Percentiles rank a stretch among this genome's conserved stretches.
phyloP scores from a whole-genome alignment of 768 basidiomycete genomes.

The Dioszegia crocea region DNA sequence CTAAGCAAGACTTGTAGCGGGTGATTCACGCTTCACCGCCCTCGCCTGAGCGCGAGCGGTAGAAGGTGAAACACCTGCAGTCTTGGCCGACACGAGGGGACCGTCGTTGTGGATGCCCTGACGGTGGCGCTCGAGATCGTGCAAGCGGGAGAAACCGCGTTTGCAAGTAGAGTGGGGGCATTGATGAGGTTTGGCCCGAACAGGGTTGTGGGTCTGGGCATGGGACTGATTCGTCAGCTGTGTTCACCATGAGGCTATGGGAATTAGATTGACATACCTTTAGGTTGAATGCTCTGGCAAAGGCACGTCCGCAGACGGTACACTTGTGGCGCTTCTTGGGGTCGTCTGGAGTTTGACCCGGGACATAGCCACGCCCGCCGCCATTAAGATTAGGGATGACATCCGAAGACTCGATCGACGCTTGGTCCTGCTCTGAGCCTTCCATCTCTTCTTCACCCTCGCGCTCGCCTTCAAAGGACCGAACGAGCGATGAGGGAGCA shows the following conservation, averaged over 20 bases:
- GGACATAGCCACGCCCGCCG: conserved; percentile 48
- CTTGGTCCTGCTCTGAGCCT: conserved; percentile 8
- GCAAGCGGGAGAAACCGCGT: conserved; percentile 88
- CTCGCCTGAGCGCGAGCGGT: conserved; percentile 44
- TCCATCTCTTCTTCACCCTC: conserved; percentile 26
- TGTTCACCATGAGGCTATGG: background rate
- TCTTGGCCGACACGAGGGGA: conserved; percentile 28
- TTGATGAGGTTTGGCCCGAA: conserved; percentile 79
- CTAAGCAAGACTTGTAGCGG: conserved; percentile 32
- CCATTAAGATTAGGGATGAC: conserved; percentile 43
- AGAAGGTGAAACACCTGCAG: conserved; percentile 42
- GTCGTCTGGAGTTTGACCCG: conserved; percentile 48
- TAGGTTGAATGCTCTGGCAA: conserved; percentile 87
- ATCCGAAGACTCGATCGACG: conserved; percentile 18
- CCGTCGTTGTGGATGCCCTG: conserved; percentile 50
- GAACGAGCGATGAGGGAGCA: conserved; percentile 11
- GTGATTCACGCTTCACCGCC: conserved; percentile 35
- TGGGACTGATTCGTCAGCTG: conserved; percentile 55
- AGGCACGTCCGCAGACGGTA: conserved; percentile 58
- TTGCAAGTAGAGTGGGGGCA: conserved; percentile 82
- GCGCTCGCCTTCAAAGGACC: conserved; percentile 24
- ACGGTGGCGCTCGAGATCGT: conserved; percentile 82
- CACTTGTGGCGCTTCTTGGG: conserved; percentile 50
- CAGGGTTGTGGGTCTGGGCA: conserved; percentile 89
- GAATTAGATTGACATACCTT: conserved; percentile 58